Evolutionary conservation across 192 early-diverging fungal species (phyloP), one percentile per base, ranked within the genome.

Genomic region (Backusella mclennaniae): DNA sequence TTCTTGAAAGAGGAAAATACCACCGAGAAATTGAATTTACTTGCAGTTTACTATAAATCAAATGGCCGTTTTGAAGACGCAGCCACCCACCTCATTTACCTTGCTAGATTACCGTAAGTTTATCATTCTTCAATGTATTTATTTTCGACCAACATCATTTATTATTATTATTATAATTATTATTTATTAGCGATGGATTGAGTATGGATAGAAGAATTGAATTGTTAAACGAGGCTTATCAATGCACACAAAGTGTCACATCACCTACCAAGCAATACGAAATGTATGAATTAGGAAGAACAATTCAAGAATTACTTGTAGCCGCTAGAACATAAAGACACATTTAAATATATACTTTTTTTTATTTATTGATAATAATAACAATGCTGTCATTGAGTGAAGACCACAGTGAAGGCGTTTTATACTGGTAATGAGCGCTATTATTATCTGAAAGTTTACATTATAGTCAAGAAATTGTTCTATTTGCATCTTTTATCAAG

Each of bases 191-290:
- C 4, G 42, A 14, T 19, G 41, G 6, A 8, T n/a, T 68, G 17
- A 49, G 42, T 4, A 29, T 14, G 17, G 42, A 71, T 35, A 19
- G 23, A 49, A 39, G 70, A 44, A 14, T 44, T 15, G 23, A 33
- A 46, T 17, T 71, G 23, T 17, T 71, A 33, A 23, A 31, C 31
- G 23, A 29, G 17, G 70, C 70, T 17, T 71, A 39, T 71, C 26
- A 31, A 26, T 71, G 70, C 42, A 44, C 70, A 15, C 26, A 44
- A 29, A 23, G 42, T 2, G 70, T 71, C 7, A 49, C 70, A 14
- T 6, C 39, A 19, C 70, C 70, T 15, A 23, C 70, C 15, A 71
- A 71, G 14, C 70, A 71, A 49, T 71, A 71, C 31, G 41, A 71
- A 46, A 71, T 71, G 39, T 71, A 41, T 26, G 36, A 71, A 19